Evolutionary conservation across 2,329 filamentous ascomycete species (phyloP), one percentile per base, ranked within the genome.

Genomic region (Gnomoniopsis smithogilvyi): DNA sequence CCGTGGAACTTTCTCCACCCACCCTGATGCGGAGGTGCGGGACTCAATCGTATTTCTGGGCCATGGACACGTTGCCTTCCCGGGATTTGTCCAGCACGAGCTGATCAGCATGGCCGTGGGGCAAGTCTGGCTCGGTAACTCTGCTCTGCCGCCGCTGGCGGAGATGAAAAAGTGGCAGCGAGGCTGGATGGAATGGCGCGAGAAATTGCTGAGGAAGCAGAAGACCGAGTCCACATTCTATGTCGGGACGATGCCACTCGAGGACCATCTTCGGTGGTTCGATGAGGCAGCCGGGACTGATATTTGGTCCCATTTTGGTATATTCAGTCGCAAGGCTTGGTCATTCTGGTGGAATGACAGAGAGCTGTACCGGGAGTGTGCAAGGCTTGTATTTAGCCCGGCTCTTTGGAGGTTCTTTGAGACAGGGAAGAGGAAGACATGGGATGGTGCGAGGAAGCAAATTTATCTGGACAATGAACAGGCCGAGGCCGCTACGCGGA

Each of bases 21-120:
- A 53, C 19, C 34, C 47, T n/a, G 54, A 61, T 22, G 12, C 45
- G 11, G 38, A 50, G 22, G 47, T 63, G 3, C 58, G 54, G 1
- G 41, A 57, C 21, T 58, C 59, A 19, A n/a, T 63, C 17, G 59
- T 55, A 8, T 61, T 63, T 26, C 21, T 63, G 11, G 61, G 61
- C 22, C 58, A 63, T 15, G 45, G 48, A 30, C 54, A 50, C 14
- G 26, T 54, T 7, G 15, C 15, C 11, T 61, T 48, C 15, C 58
- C 58, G 1, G 61, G 61, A 19, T 58, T 63, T 24, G 24, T 61
- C 19, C 61, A 63, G 33, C 60, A 56, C 6, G 61, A 61, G 26
- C 43, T 63, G 6, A 36, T 58, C 38, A 50, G 30, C 24, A 63
- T 63, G 61, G 59, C 61, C 10, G 24, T 54, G 15, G 36, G 50